Percentiles rank a stretch among this genome's conserved stretches.
Conservation (phyloP, 139 green algal genomes). For the Desmodesmus armatus region DNA sequence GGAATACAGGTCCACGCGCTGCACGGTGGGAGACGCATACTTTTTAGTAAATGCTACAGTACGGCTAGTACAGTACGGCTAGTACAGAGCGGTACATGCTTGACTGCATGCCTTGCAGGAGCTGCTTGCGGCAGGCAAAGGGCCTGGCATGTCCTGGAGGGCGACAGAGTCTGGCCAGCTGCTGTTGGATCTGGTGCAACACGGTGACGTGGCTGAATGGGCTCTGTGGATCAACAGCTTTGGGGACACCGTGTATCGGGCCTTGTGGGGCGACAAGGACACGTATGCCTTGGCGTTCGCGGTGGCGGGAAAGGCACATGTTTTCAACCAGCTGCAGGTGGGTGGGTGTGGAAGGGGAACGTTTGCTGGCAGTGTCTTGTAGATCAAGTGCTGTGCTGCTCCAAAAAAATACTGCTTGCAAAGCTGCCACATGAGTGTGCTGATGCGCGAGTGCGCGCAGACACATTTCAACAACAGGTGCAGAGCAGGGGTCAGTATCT, state of each 20-base stretch:
- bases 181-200: slow-evolving; percentile 57
- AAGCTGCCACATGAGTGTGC: too few relatives aligned
- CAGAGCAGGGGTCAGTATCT: too few relatives aligned
- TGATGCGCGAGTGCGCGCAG: too few relatives aligned
- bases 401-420: too few relatives aligned
- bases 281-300: slow-evolving; percentile 66
- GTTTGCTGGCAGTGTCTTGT: too few relatives aligned
- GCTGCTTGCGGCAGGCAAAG: slow-evolving; percentile 33
- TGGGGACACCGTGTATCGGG: slow-evolving; percentile 41
- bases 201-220: slow-evolving; percentile 65
- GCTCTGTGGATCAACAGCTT: slow-evolving; percentile 61
- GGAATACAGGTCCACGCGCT: too few relatives aligned
- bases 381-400: not conserved
- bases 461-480: too few relatives aligned
- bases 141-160: slow-evolving; percentile 19
- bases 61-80: too few relatives aligned
- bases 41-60: too few relatives aligned
- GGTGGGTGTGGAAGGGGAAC: not conserved
- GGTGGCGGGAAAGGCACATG: slow-evolving; percentile 59
- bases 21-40: too few relatives aligned
- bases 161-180: slow-evolving; percentile 66
- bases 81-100: too few relatives aligned
- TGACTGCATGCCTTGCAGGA: too few relatives aligned
- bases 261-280: slow-evolving; percentile 50
- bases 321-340: slow-evolving; percentile 53